Evolutionary conservation across 441 rosid species (phyloP), one percentile per base, ranked within the genome.

Genomic region (Pelargonium myrrhifolium): DNA sequence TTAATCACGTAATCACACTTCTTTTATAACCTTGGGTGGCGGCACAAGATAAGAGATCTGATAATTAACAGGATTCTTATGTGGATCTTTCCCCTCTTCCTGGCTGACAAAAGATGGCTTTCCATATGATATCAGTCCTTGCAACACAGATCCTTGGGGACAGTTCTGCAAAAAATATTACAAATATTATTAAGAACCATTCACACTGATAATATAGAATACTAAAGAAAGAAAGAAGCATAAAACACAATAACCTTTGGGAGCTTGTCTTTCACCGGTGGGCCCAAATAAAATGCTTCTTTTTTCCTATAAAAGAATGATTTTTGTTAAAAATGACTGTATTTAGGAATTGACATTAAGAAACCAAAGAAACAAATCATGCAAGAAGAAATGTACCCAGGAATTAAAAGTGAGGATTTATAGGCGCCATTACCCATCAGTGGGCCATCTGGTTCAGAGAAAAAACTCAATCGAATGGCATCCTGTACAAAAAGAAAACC

Each of bases 361-460:
- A 31, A 74, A 74, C 58, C 65, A 71, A 17, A 56, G 68, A 74
- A 70, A 35, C 49, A 71, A 69, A 62, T 56, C 39, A 59, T 64
- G 71, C 22, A 71, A 2, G 61, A 35, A 40, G 53, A 73, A 69
- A 67, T 78, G 65, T 88, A 92, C 99, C 99, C 97, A 65, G 94
- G 99, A 82, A 86, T 79, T 77, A 94, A 76, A 76, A 80, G 64
- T 65, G 98, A 86, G 68, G 97, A 83, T 67, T 89, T 84, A 76
- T 79, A 94, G 71, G 89, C 68, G 74, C 99, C 97, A 81, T 88
- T 90, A 75, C 97, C 96, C 82, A 83, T 87, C 73, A 92, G 75
- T 28, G 97, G 86, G 51, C 99, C 98, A 81, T 94, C 99, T 70
- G 99, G 98, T 86, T 88, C 85, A 68, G 96, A 83, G 85, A 84